phyloP scores from a whole-genome alignment of 345 rosid genomes.

The Salix suchowensis region DNA sequence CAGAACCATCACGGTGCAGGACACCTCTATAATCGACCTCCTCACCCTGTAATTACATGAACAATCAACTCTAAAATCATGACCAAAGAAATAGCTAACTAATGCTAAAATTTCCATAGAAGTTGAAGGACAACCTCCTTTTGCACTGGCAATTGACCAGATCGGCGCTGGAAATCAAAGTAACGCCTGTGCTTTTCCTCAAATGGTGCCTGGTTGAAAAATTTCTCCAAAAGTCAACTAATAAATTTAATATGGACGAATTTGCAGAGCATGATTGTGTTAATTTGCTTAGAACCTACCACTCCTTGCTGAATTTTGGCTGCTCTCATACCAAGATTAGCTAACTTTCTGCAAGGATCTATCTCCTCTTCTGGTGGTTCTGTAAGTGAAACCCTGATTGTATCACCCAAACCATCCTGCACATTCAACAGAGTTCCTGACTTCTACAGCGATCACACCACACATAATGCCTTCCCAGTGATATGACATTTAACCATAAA shows the following conservation, averaged over 20 bases:
- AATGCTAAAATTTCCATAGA: neutral
- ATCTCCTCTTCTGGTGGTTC: slow-evolving; percentile 97
- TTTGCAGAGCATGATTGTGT: slow-evolving; percentile 7
- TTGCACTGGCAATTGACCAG: slow-evolving; percentile 84
- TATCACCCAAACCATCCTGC: slow-evolving; percentile 99
- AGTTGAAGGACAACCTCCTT: slow-evolving; percentile 62
- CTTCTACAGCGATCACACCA: neutral
- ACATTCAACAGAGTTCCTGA: slow-evolving; percentile 13
- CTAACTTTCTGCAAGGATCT: slow-evolving; percentile 90
- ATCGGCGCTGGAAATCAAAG: slow-evolving; percentile 78
- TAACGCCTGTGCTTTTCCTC: slow-evolving; percentile 92
- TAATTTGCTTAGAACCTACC: slow-evolving; percentile 40
- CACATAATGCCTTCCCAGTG: neutral
- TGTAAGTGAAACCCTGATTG: slow-evolving; percentile 91
- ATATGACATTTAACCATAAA: neutral
- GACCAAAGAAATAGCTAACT: neutral
- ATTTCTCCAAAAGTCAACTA: slow-evolving; percentile 2
- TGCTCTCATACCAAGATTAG: slow-evolving; percentile 83
- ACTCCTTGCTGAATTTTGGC: slow-evolving; percentile 86
- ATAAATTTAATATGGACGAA: slow-evolving; percentile 3
- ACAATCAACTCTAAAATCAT: slow-evolving; percentile 12
- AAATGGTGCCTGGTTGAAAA: slow-evolving; percentile 66
- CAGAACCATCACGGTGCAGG: slow-evolving; percentile 97
- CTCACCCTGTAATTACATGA: slow-evolving; percentile 55
- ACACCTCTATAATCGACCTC: slow-evolving; percentile 93